These are phyloP conservation scores for Cytidiella melzeri DNA, from an alignment of 768 basidiomycete species.

Conservation along the genomic window DNA sequence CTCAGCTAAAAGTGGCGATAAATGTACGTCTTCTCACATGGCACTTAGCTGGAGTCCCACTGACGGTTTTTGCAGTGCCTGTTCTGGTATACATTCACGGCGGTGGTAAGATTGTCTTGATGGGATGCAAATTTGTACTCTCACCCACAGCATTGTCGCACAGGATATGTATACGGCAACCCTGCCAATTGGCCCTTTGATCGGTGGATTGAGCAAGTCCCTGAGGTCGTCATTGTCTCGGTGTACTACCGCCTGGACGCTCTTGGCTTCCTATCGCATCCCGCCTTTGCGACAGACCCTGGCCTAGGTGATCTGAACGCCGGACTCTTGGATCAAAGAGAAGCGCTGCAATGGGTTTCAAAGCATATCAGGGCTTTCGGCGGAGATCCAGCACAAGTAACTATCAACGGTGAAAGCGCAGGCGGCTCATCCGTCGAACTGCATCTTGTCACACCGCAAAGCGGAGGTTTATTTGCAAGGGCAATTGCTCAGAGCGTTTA, in stretches of 20 bases:
- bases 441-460: conserved; percentile 44
- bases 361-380: conserved; percentile 33
- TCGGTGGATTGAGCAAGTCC: conserved; percentile 56
- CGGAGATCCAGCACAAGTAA: conserved; percentile 33
- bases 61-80: conserved; percentile 21
- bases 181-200: conserved; percentile 64
- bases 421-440: conserved; percentile 51
- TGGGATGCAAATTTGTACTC: too few relatives aligned
- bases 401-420: conserved; percentile 57
- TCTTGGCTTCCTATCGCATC: conserved; percentile 55
- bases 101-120: conserved; percentile 26
- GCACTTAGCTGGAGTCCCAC: not conserved
- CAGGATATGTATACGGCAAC: conserved; percentile 52
- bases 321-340: conserved; percentile 49
- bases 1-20: conserved; percentile 38
- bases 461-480: conserved; percentile 38
- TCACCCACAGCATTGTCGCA: not conserved
- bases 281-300: conserved; percentile 35
- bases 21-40: conserved; percentile 31
- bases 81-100: conserved; percentile 38
- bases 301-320: conserved; percentile 43
- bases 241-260: conserved; percentile 61
- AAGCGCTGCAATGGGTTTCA: conserved; percentile 35
- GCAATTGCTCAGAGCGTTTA: conserved; percentile 62
- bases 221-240: conserved; percentile 57